Evolutionary conservation across 495 filamentous ascomycete species (phyloP).

Genomic region (Clavariopsis aquatica): DNA sequence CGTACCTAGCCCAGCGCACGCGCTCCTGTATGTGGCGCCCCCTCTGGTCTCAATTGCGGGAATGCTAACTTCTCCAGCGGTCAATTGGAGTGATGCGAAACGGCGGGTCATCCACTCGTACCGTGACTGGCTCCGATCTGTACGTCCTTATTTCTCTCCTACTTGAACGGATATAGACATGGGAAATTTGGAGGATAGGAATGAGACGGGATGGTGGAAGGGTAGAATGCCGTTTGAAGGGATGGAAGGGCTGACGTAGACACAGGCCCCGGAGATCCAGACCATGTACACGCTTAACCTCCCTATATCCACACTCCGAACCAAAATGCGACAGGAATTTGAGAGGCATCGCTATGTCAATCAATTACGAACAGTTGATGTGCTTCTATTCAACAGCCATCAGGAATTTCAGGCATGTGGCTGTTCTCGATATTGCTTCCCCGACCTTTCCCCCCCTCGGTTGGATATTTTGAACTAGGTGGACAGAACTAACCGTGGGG

Average conservation of each 20-base stretch:
- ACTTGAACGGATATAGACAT: background rate
- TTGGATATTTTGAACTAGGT: too few species aligned
- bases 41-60: background rate
- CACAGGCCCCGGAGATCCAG: constrained; percentile 91
- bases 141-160: constrained; percentile 53
- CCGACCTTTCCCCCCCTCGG: background rate
- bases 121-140: constrained; percentile 90
- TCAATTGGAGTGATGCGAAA: constrained; percentile 83
- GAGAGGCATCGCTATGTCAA: constrained; percentile 92
- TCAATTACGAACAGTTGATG: constrained; percentile 82
- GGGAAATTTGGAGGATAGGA: background rate
- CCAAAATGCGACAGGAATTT: constrained; percentile 95
- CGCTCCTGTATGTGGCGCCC: constrained; percentile 67
- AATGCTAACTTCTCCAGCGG: constrained; percentile 56
- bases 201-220: background rate
- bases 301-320: constrained; percentile 83
- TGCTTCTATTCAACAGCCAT: constrained; percentile 83
- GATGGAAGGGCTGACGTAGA: background rate
- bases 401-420: constrained; percentile 76
- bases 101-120: constrained; percentile 80
- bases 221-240: background rate
- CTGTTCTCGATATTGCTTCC: background rate
- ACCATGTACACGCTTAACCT: constrained; percentile 91
- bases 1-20: constrained; percentile 85
- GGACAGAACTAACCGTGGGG: too few species aligned